phyloP scores from a whole-genome alignment of 768 basidiomycete species.

The Lentinula sp. region DNA sequence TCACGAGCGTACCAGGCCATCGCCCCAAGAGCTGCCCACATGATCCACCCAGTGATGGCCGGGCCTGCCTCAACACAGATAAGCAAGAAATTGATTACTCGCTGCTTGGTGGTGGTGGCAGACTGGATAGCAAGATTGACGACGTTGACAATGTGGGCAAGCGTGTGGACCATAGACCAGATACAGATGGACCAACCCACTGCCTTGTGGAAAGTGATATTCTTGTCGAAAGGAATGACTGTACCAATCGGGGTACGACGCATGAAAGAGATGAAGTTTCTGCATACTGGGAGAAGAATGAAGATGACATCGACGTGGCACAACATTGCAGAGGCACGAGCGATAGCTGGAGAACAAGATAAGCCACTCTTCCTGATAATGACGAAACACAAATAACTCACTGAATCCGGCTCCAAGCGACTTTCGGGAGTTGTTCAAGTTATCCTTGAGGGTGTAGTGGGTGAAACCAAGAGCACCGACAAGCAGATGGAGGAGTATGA shows the following conservation, averaged over 20 bases:
- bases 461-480: conserved; percentile 74
- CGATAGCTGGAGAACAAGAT: conserved; percentile 51
- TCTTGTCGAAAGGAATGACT: conserved; percentile 71
- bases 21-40: conserved; percentile 63
- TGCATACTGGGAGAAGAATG: conserved; percentile 92
- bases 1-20: conserved; percentile 88
- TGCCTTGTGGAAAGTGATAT: conserved; percentile 64
- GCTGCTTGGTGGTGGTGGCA: conserved; percentile 47
- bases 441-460: conserved; percentile 78
- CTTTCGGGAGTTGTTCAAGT: conserved; percentile 55
- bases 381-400: conserved; percentile 25
- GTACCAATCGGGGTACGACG: conserved; percentile 82
- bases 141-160: conserved; percentile 87
- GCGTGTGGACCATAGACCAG: conserved; percentile 69
- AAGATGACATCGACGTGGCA: conserved; percentile 89
- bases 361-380: background rate
- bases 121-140: conserved; percentile 52
- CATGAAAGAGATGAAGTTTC: conserved; percentile 87
- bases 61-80: conserved; percentile 84
- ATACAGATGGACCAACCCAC: conserved; percentile 74
- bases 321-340: conserved; percentile 83
- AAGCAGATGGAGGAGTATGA: conserved; percentile 75
- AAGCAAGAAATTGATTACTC: conserved; percentile 62
- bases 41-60: conserved; percentile 82
- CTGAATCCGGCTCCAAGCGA: conserved; percentile 76